Conservation (phyloP, 257 asterid genomes). For the Solanum chilense region DNA sequence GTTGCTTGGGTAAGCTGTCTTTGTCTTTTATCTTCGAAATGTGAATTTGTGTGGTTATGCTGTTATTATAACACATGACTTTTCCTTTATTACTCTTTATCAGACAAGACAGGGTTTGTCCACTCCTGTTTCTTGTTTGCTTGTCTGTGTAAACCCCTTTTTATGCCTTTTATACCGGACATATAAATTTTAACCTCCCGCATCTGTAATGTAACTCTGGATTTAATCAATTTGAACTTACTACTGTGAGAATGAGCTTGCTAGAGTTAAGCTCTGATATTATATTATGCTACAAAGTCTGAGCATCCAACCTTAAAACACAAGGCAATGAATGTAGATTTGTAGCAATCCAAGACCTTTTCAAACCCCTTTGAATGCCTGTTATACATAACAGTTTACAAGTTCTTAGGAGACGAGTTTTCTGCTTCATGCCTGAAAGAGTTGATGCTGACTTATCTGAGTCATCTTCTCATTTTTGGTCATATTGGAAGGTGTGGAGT, state of each 20-base stretch:
- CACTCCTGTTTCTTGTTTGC: background rate
- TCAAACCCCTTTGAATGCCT: background rate
- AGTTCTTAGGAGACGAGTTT: background rate
- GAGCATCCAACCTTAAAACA: background rate
- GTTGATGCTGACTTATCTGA: background rate
- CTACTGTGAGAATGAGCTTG: background rate
- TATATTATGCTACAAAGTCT: background rate
- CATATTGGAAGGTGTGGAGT: background rate
- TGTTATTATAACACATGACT: background rate
- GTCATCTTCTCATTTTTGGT: background rate
- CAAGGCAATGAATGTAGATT: background rate
- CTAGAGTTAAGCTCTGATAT: background rate
- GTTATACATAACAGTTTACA: background rate
- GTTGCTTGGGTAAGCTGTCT: slow-evolving; percentile 53
- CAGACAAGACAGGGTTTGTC: background rate
- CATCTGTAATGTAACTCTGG: background rate
- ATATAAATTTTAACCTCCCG: background rate
- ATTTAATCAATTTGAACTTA: background rate
- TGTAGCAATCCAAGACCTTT: background rate
- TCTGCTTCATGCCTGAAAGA: background rate
- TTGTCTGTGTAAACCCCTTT: background rate
- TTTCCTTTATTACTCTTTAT: background rate
- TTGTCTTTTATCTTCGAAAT: background rate
- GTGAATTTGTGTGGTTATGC: background rate
- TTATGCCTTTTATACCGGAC: background rate